Conservation (phyloP, 805 yeast species). For the Teunomyces stri region DNA sequence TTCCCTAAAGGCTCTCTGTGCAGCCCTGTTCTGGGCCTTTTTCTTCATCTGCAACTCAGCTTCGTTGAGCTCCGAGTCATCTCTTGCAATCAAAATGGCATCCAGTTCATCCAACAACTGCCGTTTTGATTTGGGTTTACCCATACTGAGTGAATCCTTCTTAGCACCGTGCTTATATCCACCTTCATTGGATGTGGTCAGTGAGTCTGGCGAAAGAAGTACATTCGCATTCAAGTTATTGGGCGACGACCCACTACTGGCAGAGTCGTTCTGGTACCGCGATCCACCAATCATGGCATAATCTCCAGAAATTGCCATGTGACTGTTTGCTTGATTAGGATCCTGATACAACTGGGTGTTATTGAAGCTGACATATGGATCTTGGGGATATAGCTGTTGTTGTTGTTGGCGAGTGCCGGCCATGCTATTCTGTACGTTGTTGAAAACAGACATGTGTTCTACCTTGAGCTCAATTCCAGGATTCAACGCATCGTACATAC, state of each 20-base stretch:
- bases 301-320: not conserved
- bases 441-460: constrained; percentile 6
- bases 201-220: constrained; percentile 6
- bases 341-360: not conserved
- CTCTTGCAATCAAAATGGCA: constrained; percentile 33
- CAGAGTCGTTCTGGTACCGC: not conserved
- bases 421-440: not conserved
- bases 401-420: not conserved
- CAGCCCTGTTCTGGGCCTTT: constrained; percentile 81
- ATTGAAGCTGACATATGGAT: not conserved
- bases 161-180: not conserved
- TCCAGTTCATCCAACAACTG: constrained; percentile 35
- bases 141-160: not conserved
- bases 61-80: constrained; percentile 37
- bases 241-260: not conserved
- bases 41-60: constrained; percentile 51
- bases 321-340: not conserved
- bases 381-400: too few species aligned
- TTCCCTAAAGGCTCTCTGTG: constrained; percentile 84
- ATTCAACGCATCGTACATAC: not conserved
- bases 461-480: constrained; percentile 4
- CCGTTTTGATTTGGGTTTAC: constrained; percentile 14
- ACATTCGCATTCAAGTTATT: not conserved
- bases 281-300: not conserved
- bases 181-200: constrained; percentile 4